Percentiles rank a stretch among this genome's conserved stretches.
phyloP scores from a whole-genome alignment of 768 basidiomycete species.

The Tremella fuciformis region DNA sequence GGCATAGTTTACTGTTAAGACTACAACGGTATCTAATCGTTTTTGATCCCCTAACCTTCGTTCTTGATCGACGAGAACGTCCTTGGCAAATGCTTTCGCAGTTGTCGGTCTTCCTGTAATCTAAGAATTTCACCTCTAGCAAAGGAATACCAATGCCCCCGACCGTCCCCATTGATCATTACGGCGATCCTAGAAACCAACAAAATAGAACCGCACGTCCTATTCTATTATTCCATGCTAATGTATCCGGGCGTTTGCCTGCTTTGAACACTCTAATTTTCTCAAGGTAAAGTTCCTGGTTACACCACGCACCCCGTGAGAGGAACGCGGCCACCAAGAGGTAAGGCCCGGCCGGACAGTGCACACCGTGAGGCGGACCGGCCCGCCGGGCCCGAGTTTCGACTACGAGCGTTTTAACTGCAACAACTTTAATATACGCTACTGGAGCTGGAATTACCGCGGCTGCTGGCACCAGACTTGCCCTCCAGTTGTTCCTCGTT shows the following conservation, averaged over 20 bases:
- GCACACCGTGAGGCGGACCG: constrained; percentile 66
- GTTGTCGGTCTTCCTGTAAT: constrained; percentile 74
- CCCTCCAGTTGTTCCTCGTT: constrained; percentile 58
- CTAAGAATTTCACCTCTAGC: constrained; percentile 85
- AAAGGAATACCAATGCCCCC: constrained; percentile 77
- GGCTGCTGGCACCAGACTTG: constrained; percentile 59
- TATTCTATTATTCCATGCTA: constrained; percentile 81
- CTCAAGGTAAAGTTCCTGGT: constrained; percentile 78
- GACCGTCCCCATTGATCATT: constrained; percentile 78
- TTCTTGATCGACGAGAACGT: constrained; percentile 83
- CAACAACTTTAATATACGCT: constrained; percentile 56
- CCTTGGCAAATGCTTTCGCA: constrained; percentile 82
- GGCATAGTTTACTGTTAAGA: constrained; percentile 81
- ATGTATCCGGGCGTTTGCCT: constrained; percentile 73
- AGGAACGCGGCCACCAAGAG: constrained; percentile 67
- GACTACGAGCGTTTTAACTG: constrained; percentile 78
- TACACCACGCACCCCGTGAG: constrained; percentile 66
- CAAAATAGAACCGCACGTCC: constrained; percentile 77
- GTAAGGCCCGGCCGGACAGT: constrained; percentile 67
- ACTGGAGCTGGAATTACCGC: constrained; percentile 28
- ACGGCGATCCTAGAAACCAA: constrained; percentile 77
- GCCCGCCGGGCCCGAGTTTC: constrained; percentile 60
- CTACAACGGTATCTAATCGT: constrained; percentile 76
- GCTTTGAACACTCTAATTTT: constrained; percentile 82
- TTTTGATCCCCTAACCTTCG: constrained; percentile 81